A percentile compares a stretch with the other conserved stretches of the same genome.
Evolutionary conservation across 2,329 filamentous ascomycete species (phyloP).

Genomic region (Alternaria postmessia): DNA sequence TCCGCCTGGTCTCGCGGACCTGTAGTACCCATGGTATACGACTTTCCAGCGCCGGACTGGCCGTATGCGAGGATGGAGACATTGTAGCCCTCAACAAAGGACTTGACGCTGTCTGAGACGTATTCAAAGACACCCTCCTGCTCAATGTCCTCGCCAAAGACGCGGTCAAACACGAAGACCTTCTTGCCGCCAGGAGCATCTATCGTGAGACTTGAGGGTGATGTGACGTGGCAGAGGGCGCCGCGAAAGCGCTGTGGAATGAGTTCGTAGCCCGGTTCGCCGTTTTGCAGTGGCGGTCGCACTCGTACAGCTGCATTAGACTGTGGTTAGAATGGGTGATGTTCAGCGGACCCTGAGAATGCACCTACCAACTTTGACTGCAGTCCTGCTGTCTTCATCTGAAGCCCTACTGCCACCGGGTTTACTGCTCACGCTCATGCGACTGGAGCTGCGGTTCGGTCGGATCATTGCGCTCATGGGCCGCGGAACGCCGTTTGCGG

Average conservation of each 20-base stretch:
- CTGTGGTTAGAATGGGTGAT: constrained; percentile 30
- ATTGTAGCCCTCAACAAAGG: constrained; percentile 97
- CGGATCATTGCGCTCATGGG: constrained; percentile 84
- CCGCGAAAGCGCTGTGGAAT: constrained; percentile 95
- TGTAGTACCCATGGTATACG: constrained; percentile 98
- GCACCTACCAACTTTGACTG: constrained; percentile 93
- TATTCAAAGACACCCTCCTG: constrained; percentile 97
- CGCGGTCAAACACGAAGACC: constrained; percentile 94
- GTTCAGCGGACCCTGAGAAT: constrained; percentile 11
- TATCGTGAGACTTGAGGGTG: constrained; percentile 83
- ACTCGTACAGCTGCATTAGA: constrained; percentile 80
- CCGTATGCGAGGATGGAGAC: constrained; percentile 96
- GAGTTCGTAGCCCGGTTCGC: constrained; percentile 91
- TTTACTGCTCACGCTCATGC: constrained; percentile 88
- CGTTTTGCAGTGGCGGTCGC: constrained; percentile 81
- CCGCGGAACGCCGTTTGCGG: constrained; percentile 59
- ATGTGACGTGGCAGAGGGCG: constrained; percentile 89
- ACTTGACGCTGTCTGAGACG: constrained; percentile 84
- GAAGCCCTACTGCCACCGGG: constrained; percentile 80
- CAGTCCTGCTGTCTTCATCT: constrained; percentile 88
- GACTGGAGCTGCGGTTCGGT: constrained; percentile 79
- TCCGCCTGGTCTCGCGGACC: constrained; percentile 80
- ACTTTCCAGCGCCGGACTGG: constrained; percentile 97
- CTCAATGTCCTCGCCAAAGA: constrained; percentile 82
- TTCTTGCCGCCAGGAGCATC: constrained; percentile 93